A percentile compares a stretch with the other conserved stretches of the same genome.
phyloP scores from a whole-genome alignment of 306 rosid genomes.

The Benincasa hispida region DNA sequence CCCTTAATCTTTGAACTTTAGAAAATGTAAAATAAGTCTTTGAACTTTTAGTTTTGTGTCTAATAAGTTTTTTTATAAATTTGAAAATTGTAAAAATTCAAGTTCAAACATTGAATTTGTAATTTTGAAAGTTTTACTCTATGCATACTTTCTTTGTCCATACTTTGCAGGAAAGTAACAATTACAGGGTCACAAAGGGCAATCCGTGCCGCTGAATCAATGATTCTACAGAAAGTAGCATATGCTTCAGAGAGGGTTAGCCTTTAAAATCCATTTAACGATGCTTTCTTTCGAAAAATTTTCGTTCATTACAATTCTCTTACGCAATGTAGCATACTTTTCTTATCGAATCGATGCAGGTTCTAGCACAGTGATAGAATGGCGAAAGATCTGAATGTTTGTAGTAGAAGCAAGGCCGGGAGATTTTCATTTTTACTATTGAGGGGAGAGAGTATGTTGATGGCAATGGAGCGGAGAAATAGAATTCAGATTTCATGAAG shows the following conservation, averaged over 20 bases:
- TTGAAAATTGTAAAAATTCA: no score
- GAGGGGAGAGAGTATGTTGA: conserved; percentile 1
- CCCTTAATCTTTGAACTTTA: no score
- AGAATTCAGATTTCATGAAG: not conserved
- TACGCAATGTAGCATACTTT: conserved; percentile 19
- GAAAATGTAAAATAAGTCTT: no score
- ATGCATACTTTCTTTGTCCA: not conserved
- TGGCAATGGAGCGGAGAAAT: not conserved
- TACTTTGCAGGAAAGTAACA: conserved; percentile 77
- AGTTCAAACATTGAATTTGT: not conserved
- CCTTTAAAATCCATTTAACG: not conserved
- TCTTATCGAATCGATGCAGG: not conserved
- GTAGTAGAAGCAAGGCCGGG: not conserved
- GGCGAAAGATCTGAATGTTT: not conserved
- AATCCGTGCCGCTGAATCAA: conserved; percentile 65
- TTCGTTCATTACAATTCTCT: conserved; percentile 26
- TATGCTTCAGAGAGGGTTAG: conserved; percentile 73
- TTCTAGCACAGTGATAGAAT: conserved; percentile 9
- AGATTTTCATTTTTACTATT: not conserved
- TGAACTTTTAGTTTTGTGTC: no score
- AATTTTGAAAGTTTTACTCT: no score
- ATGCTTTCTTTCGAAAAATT: conserved; percentile 24
- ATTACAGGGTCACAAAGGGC: conserved; percentile 96
- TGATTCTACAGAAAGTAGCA: conserved; percentile 91
- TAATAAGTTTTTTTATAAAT: no score